Conservation (phyloP, 441 rosid species). For the Raphanus hybrid region DNA sequence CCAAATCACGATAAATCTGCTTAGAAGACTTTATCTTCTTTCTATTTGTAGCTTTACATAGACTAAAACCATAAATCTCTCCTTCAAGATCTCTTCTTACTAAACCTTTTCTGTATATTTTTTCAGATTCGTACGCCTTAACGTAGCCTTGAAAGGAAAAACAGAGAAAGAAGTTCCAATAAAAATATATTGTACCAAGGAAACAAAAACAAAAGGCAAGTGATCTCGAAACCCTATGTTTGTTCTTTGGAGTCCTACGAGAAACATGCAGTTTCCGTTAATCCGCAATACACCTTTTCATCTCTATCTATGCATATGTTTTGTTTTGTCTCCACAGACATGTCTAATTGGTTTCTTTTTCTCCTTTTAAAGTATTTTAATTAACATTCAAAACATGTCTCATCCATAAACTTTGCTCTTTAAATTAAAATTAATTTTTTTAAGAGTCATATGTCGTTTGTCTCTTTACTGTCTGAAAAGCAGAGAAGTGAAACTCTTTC, state of each 20-base stretch:
- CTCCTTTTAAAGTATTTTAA: conserved; percentile 1
- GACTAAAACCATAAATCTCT: conserved; percentile 36
- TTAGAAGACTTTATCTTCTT: conserved; percentile 26
- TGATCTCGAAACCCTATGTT: conserved; percentile 44
- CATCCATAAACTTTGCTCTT: conserved; percentile 8
- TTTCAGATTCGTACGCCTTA: conserved; percentile 10
- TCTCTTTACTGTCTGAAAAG: conserved; percentile 37
- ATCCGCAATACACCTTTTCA: conserved; percentile 31
- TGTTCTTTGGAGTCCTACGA: conserved; percentile 41
- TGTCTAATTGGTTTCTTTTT: not conserved
- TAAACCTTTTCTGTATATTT: conserved; percentile 19
- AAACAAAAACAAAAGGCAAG: conserved; percentile 34
- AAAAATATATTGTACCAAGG: not conserved
- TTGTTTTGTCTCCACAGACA: conserved; percentile 24
- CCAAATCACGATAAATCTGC: conserved; percentile 40
- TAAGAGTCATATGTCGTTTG: conserved; percentile 23
- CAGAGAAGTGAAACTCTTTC: conserved; percentile 23
- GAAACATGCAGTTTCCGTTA: conserved; percentile 41
- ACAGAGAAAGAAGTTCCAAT: conserved; percentile 15
- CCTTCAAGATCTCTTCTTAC: conserved; percentile 21
- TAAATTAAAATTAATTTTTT: not conserved
- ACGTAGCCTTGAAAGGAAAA: conserved; percentile 24
- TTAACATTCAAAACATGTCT: conserved; percentile 2
- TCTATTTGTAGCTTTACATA: conserved; percentile 25
- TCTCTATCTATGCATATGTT: conserved; percentile 39